Evolutionary conservation across 192 early-diverging fungal genomes (phyloP).

Genomic region (Linnemannia schmuckeri): DNA sequence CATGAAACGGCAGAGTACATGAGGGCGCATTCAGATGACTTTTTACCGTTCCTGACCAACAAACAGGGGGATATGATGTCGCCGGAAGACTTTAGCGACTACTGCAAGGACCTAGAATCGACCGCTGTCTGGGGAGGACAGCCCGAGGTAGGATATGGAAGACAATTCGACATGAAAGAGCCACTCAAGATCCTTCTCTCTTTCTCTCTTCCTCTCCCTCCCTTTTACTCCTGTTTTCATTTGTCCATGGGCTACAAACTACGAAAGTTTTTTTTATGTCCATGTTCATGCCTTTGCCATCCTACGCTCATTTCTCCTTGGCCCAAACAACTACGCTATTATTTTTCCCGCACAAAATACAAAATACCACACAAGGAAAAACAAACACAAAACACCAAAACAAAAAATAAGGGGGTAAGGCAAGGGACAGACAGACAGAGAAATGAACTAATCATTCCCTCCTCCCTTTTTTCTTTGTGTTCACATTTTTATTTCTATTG

Average conservation of each 20-base stretch:
- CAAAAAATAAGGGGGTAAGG: neutral
- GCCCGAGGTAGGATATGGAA: conserved; percentile 74
- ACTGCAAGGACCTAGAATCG: conserved; percentile 83
- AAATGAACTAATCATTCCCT: conserved; percentile 3
- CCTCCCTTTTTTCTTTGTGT: neutral
- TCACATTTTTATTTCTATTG: neutral
- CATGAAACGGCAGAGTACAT: conserved; percentile 84
- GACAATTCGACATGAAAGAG: neutral
- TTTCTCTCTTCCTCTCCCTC: neutral
- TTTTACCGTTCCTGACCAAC: conserved; percentile 88
- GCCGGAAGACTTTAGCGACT: conserved; percentile 75
- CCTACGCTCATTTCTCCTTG: neutral
- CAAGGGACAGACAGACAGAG: neutral
- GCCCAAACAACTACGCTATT: neutral
- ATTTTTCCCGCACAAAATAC: conserved; percentile 3
- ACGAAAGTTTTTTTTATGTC: neutral
- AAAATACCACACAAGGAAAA: neutral
- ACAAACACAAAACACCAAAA: neutral
- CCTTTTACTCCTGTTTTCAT: neutral
- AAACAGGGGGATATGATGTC: conserved; percentile 81
- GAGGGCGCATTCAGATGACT: conserved; percentile 85
- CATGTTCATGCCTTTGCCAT: neutral
- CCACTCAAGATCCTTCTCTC: neutral
- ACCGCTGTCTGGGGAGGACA: conserved; percentile 97
- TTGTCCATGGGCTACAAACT: neutral